Evolutionary conservation across 2,329 filamentous ascomycete species (phyloP), one percentile per base, ranked within the genome.

Genomic region (Calonectria ilicicola): DNA sequence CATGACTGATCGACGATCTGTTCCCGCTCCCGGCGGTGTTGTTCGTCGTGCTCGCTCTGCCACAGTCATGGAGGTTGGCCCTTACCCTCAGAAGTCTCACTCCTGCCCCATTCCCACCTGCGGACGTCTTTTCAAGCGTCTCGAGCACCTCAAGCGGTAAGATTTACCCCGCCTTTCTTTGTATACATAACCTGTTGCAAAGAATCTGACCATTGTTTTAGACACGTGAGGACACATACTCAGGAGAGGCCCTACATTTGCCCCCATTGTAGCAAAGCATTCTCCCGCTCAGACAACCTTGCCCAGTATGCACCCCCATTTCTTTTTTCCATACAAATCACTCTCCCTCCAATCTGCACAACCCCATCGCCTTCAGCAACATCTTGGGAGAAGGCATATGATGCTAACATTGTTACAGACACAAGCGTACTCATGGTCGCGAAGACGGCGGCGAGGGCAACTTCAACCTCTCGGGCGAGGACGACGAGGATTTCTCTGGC

Each of bases 41-140:
- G 93, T 97, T 80, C 94, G 97, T 79, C 92, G 97, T 80, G 97
- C 97, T 76, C 93, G 96, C 77, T 98, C 96, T 78, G 96, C 97
- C 65, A 98, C 97, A 5, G 94, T 97, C 85, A 97, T 97, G 93
- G 97, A 99, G 84, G 91, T 98, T 75, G 95, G 95, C 38, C 97
- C 97, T 17, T 98, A 98, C 83, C 95, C 97, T 65, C 95, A 98
- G 83, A 99, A 99, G 86, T 98, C 96, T 47, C 97, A 99, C 86
- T 98, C 96, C 2, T 99, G 97, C 87, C 97, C 97, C n/a, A 99
- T 99, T 81, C 97, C 97, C 32, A 97, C 96, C 68, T 99, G 97
- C 84, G 97, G 97, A 67, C 93, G 97, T 81, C 91, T 98, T 74
- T 99, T 99, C 91, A 99, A 99, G 92, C 93, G 97, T 85, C 91